Percentiles rank a stretch among this genome's conserved stretches.
Evolutionary conservation across 2,329 filamentous ascomycete species (phyloP).

Genomic region (Grosmannia penicillata): DNA sequence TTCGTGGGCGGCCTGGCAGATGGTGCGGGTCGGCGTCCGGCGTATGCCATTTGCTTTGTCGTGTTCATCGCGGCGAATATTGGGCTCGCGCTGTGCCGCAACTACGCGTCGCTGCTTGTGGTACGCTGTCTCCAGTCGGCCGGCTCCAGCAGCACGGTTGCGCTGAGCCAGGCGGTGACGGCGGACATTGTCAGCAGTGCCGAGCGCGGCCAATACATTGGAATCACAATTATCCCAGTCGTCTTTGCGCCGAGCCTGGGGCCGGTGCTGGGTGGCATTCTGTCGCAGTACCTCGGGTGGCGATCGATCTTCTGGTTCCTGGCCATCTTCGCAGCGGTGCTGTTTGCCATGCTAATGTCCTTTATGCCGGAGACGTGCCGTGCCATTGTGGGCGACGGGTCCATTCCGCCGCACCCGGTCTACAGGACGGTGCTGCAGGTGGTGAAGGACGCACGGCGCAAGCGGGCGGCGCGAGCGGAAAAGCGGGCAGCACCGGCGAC

Average conservation of each 20-base stretch:
- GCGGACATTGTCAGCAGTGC: slow-evolving; percentile 47
- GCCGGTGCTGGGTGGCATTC: slow-evolving; percentile 43
- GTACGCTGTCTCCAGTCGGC: slow-evolving; percentile 41
- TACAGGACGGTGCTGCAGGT: slow-evolving; percentile 9
- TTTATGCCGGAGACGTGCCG: slow-evolving; percentile 41
- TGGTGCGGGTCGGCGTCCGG: slow-evolving; percentile 33
- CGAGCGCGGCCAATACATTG: slow-evolving; percentile 46
- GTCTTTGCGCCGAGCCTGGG: slow-evolving; percentile 34
- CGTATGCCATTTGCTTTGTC: slow-evolving; percentile 35
- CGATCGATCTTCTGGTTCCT: slow-evolving; percentile 48
- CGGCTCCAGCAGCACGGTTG: slow-evolving; percentile 43
- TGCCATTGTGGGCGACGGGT: slow-evolving; percentile 37
- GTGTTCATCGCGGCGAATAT: slow-evolving; percentile 38
- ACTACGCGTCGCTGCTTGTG: slow-evolving; percentile 34
- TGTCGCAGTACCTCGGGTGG: slow-evolving; percentile 44
- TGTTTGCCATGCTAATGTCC: slow-evolving; percentile 25
- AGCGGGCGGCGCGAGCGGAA: neutral
- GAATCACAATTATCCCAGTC: slow-evolving; percentile 29
- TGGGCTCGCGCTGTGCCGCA: slow-evolving; percentile 32
- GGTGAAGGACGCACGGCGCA: slow-evolving; percentile 1
- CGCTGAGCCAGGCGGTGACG: slow-evolving; percentile 41
- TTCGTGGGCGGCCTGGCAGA: slow-evolving; percentile 42
- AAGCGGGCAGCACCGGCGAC: neutral
- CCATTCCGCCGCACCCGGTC: slow-evolving; percentile 15
- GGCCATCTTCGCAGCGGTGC: slow-evolving; percentile 26